Evolutionary conservation across 768 basidiomycete species (phyloP), one percentile per base, ranked within the genome.

Genomic region (Mycena alexandri): DNA sequence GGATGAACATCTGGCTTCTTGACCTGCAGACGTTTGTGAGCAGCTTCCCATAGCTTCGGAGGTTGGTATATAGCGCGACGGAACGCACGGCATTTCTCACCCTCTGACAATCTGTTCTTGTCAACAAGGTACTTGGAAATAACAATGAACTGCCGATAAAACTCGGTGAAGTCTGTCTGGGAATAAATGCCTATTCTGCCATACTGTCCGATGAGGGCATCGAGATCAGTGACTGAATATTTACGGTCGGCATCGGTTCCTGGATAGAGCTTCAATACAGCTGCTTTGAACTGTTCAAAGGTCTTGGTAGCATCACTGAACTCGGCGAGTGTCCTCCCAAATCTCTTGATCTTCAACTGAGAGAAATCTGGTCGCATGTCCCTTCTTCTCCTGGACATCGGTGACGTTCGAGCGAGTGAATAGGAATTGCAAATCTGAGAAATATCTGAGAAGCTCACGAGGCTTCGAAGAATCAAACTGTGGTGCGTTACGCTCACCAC

Each of bases 241-340:
- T 71, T 67, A 11, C 58, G 51, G 5, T 66, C 58, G 1, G 47
- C 54, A 24, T 70, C 70, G 17, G 67, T 66, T 4, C 65, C 73
- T 16, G 74, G 70, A 52, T 78, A 79, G 22, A 73, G 61, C 12
- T 71, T 68, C 29, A 70, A 47, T 3, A 77, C 69, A 2, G 70
- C 72, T 9, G 70, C 29, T 42, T 72, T 75, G 67, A 76, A 75
- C 1, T 72, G 70, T 2, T 70, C 61, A 46, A 66, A 78, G 16
- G 71, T 17, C 44, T 9, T 17, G 17, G 44, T 69, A 19, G 44
- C 47, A 46, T 16, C 24, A 17, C 33, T 22, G 36, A 57, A 75
- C 43, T 71, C 61, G 1, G 65, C 17, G 2, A 73, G 57, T 8
- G 62, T 41, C 43, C n/a, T 71, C 70, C 73, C 73, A 74, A 24